Evolutionary conservation across 1,284 basidiomycete species (phyloP).

Genomic region (Sutorius eximius): DNA sequence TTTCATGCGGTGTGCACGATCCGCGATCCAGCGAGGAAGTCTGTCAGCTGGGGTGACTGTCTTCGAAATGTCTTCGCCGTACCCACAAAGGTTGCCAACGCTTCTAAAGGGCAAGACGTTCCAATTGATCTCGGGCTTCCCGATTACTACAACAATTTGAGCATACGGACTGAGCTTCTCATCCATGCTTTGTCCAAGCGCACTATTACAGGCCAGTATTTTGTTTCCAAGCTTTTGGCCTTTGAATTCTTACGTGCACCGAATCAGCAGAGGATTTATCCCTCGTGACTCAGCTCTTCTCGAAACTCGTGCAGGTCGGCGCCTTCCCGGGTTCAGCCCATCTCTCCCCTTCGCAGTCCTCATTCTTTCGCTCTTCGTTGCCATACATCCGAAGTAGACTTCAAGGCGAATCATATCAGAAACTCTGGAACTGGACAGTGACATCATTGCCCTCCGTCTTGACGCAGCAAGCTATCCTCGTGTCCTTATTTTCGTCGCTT

Average conservation of each 20-base stretch:
- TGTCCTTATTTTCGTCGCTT: conserved; percentile 57
- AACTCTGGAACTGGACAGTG: conserved; percentile 52
- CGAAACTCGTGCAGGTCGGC: conserved; percentile 66
- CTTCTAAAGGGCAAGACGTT: conserved; percentile 41
- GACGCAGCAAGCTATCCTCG: conserved; percentile 55
- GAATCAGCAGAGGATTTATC: conserved; percentile 29
- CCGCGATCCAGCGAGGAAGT: conserved; percentile 29
- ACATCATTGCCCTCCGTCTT: conserved; percentile 51
- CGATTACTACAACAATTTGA: conserved; percentile 52
- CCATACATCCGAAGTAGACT: conserved; percentile 50
- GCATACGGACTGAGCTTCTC: conserved; percentile 56
- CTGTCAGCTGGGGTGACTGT: conserved; percentile 65
- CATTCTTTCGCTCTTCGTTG: conserved; percentile 58
- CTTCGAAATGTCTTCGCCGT: conserved; percentile 60
- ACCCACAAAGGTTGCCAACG: conserved; percentile 70
- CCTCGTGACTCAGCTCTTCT: conserved; percentile 51
- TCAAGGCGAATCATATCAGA: conserved; percentile 40
- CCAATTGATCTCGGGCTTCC: conserved; percentile 53
- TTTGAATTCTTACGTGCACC: conserved; percentile 12
- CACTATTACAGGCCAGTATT: conserved; percentile 33
- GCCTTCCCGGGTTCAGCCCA: conserved; percentile 55
- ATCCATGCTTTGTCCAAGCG: conserved; percentile 32
- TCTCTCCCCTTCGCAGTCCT: conserved; percentile 54
- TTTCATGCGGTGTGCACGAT: conserved; percentile 49
- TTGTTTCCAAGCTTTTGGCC: not conserved